Base-by-base conservation (phyloP, 1,139 yeast genomes). In the Yamadazyma pseudoaaseri region DNA sequence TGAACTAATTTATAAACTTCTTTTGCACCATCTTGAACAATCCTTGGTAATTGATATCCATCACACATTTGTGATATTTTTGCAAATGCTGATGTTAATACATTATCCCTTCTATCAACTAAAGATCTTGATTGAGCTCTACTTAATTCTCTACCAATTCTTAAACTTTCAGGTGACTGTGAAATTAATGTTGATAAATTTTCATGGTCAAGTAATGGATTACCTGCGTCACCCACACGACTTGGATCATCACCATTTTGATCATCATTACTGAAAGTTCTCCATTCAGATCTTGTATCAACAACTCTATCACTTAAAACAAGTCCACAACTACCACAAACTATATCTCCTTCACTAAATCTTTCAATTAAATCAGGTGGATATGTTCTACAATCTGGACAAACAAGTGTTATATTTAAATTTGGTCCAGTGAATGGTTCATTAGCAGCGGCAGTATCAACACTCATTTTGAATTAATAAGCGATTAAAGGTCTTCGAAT, bases 141-240 rank as follows among this genome's bases (percentile, higher is more conserved):
- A 52, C 82, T 87, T 51, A 92, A 73, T 48, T 90, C 97, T 45
- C 96, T 72, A 7, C 96, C 96, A 5, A 79, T 75, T 43, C 80
- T 76, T 20, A 80, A 72, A 44, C 86, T 87, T 35, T 86, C 89
- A 30, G 85, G 85, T 20, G 83, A 87, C 41, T 82, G 80, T 15
- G 97, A 86, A 42, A 92, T 94, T 71, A 90, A 81, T 4, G 98
- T 92, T 14, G 95, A 89, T 39, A 92, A 79, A 59, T 89, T 95
- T 50, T 86, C 94, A 16, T 95, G 86, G 52, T 90, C 97, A 49
- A 94, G 70, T 41, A 90, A 65, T 10, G 97, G 97, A 56, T 90
- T 90, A n/a, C 94, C 84, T 3, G 97, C 97, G 54, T 90, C 97
- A 59, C 98, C 98, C 44, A 92, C 98, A 85, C 98, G 97, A 49